phyloP scores from a whole-genome alignment of 768 basidiomycete genomes.

The Megacollybia marginata region DNA sequence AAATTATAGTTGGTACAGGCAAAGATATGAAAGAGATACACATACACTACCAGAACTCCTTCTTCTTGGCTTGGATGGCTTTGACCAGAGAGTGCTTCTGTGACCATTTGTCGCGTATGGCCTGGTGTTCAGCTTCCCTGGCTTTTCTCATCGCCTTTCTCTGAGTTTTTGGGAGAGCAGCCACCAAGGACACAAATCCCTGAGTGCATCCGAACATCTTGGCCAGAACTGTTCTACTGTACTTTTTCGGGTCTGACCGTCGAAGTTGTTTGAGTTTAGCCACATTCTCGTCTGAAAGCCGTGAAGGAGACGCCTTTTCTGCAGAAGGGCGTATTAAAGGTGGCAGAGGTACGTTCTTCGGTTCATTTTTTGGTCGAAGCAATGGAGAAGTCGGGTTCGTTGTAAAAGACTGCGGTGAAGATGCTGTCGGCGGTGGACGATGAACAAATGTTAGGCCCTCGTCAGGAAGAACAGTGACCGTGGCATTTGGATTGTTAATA shows the following conservation, averaged over 20 bases:
- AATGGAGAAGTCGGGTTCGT: conserved; percentile 68
- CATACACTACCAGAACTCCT: conserved; percentile 59
- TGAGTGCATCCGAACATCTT: conserved; percentile 69
- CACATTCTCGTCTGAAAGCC: conserved; percentile 45
- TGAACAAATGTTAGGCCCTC: conserved; percentile 72
- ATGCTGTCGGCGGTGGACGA: conserved; percentile 74
- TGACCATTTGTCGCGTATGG: conserved; percentile 55
- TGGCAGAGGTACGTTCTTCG: conserved; percentile 28
- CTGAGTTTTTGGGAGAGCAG: conserved; percentile 49
- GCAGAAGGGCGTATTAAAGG: conserved; percentile 38
- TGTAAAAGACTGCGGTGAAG: conserved; percentile 65
- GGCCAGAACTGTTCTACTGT: conserved; percentile 63
- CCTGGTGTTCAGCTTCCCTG: conserved; percentile 41
- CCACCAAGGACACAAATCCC: conserved; percentile 56
- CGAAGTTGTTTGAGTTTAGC: conserved; percentile 54
- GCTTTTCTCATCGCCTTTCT: conserved; percentile 33
- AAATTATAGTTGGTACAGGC: too few relatives aligned
- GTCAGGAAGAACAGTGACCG: conserved; percentile 41
- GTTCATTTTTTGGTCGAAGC: conserved; percentile 33
- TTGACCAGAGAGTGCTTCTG: conserved; percentile 55
- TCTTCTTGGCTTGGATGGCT: conserved; percentile 62
- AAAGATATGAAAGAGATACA: too few relatives aligned
- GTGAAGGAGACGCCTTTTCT: conserved; percentile 22
- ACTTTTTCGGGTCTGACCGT: conserved; percentile 43
- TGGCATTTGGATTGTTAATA: conserved; percentile 41